phyloP scores from a whole-genome alignment of 257 asterid species.

The Fraxinus cuspidata region DNA sequence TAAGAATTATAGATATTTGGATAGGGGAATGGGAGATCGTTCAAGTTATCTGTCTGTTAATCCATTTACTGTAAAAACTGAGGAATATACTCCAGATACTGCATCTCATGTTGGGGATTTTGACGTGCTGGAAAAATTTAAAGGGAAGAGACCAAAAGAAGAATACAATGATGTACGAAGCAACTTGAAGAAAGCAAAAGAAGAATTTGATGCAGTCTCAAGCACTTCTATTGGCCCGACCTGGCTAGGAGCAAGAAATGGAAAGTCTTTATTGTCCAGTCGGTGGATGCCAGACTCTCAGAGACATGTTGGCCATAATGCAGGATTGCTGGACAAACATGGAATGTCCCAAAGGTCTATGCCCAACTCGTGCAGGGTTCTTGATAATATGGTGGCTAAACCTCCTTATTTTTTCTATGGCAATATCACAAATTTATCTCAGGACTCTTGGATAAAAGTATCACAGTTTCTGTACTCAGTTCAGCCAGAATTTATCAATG shows the following conservation, averaged over 20 bases:
- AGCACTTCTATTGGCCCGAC: conserved; percentile 32
- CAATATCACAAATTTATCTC: conserved; percentile 48
- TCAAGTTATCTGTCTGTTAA: conserved; percentile 17
- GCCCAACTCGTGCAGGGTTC: conserved; percentile 50
- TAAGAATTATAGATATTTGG: conserved; percentile 25
- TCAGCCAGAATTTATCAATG: conserved; percentile 68
- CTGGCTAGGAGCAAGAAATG: conserved; percentile 45
- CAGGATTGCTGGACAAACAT: conserved; percentile 38
- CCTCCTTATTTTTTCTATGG: conserved; percentile 89
- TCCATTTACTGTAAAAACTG: conserved; percentile 48
- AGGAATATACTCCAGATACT: conserved; percentile 43
- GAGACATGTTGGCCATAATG: conserved; percentile 31
- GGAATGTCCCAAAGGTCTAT: conserved; percentile 38
- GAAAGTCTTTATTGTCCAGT: conserved; percentile 32
- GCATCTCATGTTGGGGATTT: conserved; percentile 35
- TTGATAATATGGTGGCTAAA: conserved; percentile 46
- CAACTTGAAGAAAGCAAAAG: conserved; percentile 57
- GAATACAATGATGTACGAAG: conserved; percentile 37
- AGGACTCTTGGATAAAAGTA: conserved; percentile 67
- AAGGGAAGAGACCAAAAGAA: conserved; percentile 71
- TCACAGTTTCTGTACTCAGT: conserved; percentile 69
- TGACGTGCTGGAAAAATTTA: conserved; percentile 49
- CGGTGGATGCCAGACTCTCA: conserved; percentile 27
- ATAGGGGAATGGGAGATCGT: conserved; percentile 35
- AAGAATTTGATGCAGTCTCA: conserved; percentile 47